phyloP scores from a whole-genome alignment of 2,329 filamentous ascomycete species.

The Epichloe coenophiala region DNA sequence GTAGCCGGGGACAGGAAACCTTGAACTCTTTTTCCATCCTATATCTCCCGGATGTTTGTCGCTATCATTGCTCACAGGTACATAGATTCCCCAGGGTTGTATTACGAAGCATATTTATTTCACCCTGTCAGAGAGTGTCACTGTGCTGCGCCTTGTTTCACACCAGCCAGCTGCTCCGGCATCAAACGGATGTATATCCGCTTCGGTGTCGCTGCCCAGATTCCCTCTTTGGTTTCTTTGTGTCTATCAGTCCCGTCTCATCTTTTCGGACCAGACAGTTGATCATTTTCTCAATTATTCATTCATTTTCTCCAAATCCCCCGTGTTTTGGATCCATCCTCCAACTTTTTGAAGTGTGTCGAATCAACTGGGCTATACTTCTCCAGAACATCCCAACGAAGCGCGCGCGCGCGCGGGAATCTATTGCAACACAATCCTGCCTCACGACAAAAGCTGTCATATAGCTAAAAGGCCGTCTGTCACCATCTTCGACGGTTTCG shows the following conservation, averaged over 20 bases:
- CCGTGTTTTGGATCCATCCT: too few relatives aligned
- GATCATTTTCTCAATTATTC: not conserved
- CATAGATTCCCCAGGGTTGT: constrained; percentile 28
- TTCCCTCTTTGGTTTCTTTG: not conserved
- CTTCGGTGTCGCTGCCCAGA: constrained; percentile 1
- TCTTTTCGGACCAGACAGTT: not conserved
- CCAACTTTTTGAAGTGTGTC: too few relatives aligned
- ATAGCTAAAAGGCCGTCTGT: too few relatives aligned
- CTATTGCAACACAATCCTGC: not conserved
- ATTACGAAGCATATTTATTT: constrained; percentile 22
- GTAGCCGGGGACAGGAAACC: constrained; percentile 2
- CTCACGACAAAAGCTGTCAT: not conserved
- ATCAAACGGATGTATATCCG: constrained; percentile 6
- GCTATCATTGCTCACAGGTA: constrained; percentile 26
- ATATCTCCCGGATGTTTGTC: constrained; percentile 14
- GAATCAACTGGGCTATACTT: too few relatives aligned
- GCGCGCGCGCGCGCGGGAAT: too few relatives aligned
- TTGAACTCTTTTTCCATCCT: constrained; percentile 1
- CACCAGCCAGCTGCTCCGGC: constrained; percentile 22
- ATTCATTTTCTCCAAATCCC: too few relatives aligned
- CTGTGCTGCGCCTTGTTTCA: constrained; percentile 39
- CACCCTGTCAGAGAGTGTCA: constrained; percentile 24
- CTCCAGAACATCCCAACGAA: too few relatives aligned
- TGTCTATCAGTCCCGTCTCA: not conserved
- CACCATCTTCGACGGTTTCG: too few relatives aligned